Evolutionary conservation across 2,329 filamentous ascomycete species (phyloP).

Genomic region (Fusarium bactridioides): DNA sequence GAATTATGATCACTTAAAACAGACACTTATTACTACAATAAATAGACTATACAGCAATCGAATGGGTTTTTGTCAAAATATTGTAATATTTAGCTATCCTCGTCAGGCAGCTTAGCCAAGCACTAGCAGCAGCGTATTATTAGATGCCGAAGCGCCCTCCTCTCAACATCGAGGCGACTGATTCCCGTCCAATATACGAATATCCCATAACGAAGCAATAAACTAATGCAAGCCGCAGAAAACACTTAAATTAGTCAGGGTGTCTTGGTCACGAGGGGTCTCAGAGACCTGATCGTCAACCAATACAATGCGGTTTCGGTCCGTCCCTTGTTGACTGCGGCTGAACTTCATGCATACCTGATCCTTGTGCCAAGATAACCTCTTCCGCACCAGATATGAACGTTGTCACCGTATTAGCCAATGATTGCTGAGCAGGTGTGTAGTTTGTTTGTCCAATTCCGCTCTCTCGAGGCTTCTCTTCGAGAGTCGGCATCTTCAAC

Average conservation of each 20-base stretch:
- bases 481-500: not conserved
- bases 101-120: not conserved
- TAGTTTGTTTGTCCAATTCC: not conserved
- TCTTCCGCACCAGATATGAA: not conserved
- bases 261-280: slow-evolving; percentile 1
- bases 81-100: not conserved
- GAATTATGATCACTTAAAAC: not conserved
- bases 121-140: not conserved
- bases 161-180: not conserved
- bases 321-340: slow-evolving; percentile 29
- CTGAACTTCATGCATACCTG: slow-evolving; percentile 5
- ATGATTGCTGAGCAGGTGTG: not conserved
- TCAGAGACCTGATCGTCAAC: not conserved
- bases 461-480: not conserved
- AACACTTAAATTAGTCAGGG: not conserved
- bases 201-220: not conserved
- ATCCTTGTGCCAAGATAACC: not conserved
- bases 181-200: not conserved
- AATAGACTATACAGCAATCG: not conserved
- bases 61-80: not conserved
- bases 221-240: no score
- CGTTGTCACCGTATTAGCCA: not conserved
- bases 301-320: slow-evolving; percentile 22
- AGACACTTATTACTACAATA: not conserved
- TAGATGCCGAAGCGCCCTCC: not conserved